A percentile compares a stretch with the other conserved stretches of the same genome.
phyloP scores from a whole-genome alignment of 805 yeast genomes.

The Priceomyces melissophilus region DNA sequence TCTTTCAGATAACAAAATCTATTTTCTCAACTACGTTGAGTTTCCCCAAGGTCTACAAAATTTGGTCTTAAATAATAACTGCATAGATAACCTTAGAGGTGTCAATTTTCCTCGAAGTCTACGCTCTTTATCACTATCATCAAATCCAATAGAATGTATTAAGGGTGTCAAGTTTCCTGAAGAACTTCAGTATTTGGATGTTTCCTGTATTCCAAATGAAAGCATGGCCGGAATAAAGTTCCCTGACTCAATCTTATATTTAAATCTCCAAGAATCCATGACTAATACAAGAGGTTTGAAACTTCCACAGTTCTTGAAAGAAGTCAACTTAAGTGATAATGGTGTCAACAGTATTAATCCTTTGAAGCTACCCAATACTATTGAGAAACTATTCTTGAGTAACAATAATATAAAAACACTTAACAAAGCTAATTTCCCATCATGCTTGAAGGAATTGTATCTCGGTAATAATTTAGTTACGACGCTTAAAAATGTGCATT shows the following conservation, averaged over 20 bases:
- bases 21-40: constrained; percentile 37
- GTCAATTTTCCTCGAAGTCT: constrained; percentile 35
- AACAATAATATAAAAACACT: constrained; percentile 43
- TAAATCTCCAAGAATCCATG: constrained; percentile 43
- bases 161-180: constrained; percentile 42
- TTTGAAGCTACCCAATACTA: constrained; percentile 38
- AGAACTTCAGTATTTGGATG: constrained; percentile 30
- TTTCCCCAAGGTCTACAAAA: constrained; percentile 28
- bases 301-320: constrained; percentile 29
- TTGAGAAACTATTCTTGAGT: constrained; percentile 33
- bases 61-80: constrained; percentile 37
- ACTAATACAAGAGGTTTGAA: constrained; percentile 43
- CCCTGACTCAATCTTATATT: constrained; percentile 34
- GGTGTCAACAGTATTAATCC: constrained; percentile 47
- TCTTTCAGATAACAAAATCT: constrained; percentile 34
- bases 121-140: constrained; percentile 26
- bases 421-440: constrained; percentile 40
- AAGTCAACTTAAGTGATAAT: constrained; percentile 32
- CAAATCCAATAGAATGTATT: constrained; percentile 42
- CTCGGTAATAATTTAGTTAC: constrained; percentile 42
- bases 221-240: constrained; percentile 46
- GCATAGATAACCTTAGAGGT: constrained; percentile 36
- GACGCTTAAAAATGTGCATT: constrained; percentile 41
- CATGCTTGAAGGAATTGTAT: constrained; percentile 30
- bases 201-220: constrained; percentile 43